These are phyloP conservation scores for Fusarium sp. DNA, from an alignment of 2,329 filamentous ascomycete genomes.

Conservation along the genomic window DNA sequence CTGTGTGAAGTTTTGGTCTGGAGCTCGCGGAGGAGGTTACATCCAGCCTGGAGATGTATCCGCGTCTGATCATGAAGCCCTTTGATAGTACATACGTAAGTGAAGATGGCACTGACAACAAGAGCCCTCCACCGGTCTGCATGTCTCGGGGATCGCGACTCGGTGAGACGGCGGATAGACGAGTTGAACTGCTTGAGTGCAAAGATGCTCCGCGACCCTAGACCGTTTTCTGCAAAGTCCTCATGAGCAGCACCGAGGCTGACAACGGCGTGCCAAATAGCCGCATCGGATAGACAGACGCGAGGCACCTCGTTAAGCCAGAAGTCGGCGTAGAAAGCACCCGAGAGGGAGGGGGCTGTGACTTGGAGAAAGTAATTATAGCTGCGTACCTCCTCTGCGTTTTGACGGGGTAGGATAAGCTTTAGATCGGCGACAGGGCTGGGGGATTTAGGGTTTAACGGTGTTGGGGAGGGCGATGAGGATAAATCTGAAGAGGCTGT, in stretches of 20 bases:
- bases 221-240: neutral
- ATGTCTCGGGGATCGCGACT: conserved; percentile 7
- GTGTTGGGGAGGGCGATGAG: too few relatives aligned
- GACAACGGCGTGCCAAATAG: conserved; percentile 31
- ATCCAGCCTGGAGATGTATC: conserved; percentile 16
- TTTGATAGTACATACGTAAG: conserved; percentile 17
- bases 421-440: neutral
- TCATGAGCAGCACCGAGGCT: conserved; percentile 24
- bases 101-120: conserved; percentile 19
- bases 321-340: conserved; percentile 21
- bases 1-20: neutral
- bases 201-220: neutral
- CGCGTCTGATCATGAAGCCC: conserved; percentile 12
- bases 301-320: conserved; percentile 14
- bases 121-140: conserved; percentile 25
- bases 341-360: conserved; percentile 7
- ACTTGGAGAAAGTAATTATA: conserved; percentile 18
- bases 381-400: conserved; percentile 4
- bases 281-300: conserved; percentile 15
- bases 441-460: rapidly evolving
- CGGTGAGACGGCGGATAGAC: conserved; percentile 1
- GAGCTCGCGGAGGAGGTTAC: conserved; percentile 14
- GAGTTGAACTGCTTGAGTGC: conserved; percentile 14
- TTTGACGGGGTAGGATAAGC: neutral
- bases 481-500: too few relatives aligned